A percentile compares a stretch with the other conserved stretches of the same genome.
These are phyloP conservation scores for Pugionium dolabratum DNA, from an alignment of 345 rosid genomes.

Conservation along the genomic window DNA sequence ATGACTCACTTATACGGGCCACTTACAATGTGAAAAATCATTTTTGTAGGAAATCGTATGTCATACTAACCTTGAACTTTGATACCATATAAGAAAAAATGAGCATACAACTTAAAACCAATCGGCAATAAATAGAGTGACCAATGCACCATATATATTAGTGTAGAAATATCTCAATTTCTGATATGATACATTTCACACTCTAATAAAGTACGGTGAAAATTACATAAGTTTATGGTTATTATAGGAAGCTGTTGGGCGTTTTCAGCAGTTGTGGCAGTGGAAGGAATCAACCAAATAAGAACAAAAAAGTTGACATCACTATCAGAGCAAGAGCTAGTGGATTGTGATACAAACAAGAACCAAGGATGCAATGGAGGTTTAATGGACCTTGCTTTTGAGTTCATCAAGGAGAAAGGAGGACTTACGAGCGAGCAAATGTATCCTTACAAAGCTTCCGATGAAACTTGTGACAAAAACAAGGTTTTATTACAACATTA, in stretches of 20 bases:
- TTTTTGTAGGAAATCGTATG: too few species aligned
- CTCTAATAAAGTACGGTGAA: too few species aligned
- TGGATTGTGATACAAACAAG: slow-evolving; percentile 61
- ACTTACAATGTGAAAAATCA: too few species aligned
- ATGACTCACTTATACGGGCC: too few species aligned
- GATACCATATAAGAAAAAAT: too few species aligned
- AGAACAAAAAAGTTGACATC: slow-evolving; percentile 54
- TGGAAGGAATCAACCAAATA: slow-evolving; percentile 82
- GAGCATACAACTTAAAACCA: too few species aligned
- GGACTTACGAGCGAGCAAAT: slow-evolving; percentile 64
- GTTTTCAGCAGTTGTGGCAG: slow-evolving; percentile 77
- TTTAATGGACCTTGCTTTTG: slow-evolving; percentile 73
- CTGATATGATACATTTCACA: too few species aligned
- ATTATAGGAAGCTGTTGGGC: slow-evolving; percentile 89
- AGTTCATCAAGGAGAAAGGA: slow-evolving; percentile 63
- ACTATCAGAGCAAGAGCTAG: slow-evolving; percentile 79
- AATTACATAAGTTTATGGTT: background rate
- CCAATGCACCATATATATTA: too few species aligned
- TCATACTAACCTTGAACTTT: too few species aligned
- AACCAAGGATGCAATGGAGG: slow-evolving; percentile 88
- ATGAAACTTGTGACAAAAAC: slow-evolving; percentile 52
- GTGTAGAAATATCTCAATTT: too few species aligned
- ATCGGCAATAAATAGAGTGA: too few species aligned
- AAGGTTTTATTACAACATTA: slow-evolving; percentile 43
- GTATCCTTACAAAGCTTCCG: slow-evolving; percentile 66